Base-by-base conservation (phyloP, 2,329 filamentous ascomycete genomes). In the Lasiodiplodia gonubiensis region DNA sequence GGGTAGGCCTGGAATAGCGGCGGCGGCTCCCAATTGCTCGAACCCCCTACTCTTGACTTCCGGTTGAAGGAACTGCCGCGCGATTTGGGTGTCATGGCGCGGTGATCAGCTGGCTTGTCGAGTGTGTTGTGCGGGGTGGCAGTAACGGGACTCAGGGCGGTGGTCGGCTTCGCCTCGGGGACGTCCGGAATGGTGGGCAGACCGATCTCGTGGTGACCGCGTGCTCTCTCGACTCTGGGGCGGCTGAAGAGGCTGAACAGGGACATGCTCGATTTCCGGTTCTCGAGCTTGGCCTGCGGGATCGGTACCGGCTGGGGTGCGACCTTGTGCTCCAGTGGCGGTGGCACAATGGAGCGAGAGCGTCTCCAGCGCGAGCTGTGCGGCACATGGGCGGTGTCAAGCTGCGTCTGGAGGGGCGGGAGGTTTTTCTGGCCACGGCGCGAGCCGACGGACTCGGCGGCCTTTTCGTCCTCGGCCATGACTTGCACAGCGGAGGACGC, bases 1-100 rank as follows among this genome's bases (percentile, higher is more conserved):
- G 92, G 90, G 75, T 93, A 97, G 14, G 92, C 93, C 76, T 97
- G 91, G 77, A 94, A 96, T 14, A 97, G 81, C 2, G 93, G 92
- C 7, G 92, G 92, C 8, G 81, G 78, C 5, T 81, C 77, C 77
- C 81, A 83, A 59, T 72, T 70, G 25, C 68, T 70, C 18, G 89
- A 35, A 18, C 39, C 55, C 14, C 33, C 37, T 27, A 57, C 18
- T 39, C 66, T 33, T 23, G 53, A 37, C 21, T 39, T 66, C 21
- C 49, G 60, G 23, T 21, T 64, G 39, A 63, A 55, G 27, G 66
- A 63, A 25, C 48, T 30, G 18, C 55, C 33, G 54, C 59, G 57
- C 23, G 66, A 67, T 27, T 55, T 61, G 21, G 64, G 39, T 7
- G 64, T 35, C 51, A 52, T 23, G n/a, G 61, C 23, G 33, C 49